Conservation (phyloP, 208 protist genomes). For the Leishmania mexicana region DNA sequence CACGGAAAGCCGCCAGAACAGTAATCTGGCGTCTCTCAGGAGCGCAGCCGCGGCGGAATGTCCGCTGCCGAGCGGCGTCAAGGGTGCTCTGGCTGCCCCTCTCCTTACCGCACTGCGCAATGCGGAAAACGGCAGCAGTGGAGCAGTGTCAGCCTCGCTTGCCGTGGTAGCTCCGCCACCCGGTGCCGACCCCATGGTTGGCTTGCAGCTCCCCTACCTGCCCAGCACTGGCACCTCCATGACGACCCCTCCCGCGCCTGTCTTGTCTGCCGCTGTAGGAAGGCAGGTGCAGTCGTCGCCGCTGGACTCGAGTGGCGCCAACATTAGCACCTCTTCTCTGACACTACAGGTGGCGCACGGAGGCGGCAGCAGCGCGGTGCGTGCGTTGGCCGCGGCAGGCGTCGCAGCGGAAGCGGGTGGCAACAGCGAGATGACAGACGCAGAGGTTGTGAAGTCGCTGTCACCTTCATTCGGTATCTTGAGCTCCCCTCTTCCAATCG, state of each 20-base stretch:
- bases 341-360: constrained; percentile 18
- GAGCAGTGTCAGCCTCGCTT: neutral
- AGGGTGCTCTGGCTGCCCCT: neutral
- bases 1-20: constrained; percentile 27
- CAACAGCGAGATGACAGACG: neutral
- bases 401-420: neutral
- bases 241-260: constrained; percentile 1
- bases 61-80: neutral
- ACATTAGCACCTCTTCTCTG: neutral
- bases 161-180: neutral
- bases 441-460: neutral
- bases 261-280: neutral
- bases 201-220: constrained; percentile 23
- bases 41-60: constrained; percentile 15
- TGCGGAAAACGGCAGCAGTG: neutral
- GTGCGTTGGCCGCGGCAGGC: neutral
- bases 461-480: neutral
- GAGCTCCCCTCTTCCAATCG: neutral
- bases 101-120: neutral
- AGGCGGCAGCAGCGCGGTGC: constrained; percentile 22
- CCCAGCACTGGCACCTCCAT: constrained; percentile 12
- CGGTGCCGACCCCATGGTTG: neutral
- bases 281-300: constrained; percentile 5
- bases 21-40: constrained; percentile 17
- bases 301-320: neutral